A percentile compares a stretch with the other conserved stretches of the same genome.
These are phyloP conservation scores for Tuber aestivum DNA, from an alignment of 495 filamentous ascomycete genomes.

Conservation along the genomic window DNA sequence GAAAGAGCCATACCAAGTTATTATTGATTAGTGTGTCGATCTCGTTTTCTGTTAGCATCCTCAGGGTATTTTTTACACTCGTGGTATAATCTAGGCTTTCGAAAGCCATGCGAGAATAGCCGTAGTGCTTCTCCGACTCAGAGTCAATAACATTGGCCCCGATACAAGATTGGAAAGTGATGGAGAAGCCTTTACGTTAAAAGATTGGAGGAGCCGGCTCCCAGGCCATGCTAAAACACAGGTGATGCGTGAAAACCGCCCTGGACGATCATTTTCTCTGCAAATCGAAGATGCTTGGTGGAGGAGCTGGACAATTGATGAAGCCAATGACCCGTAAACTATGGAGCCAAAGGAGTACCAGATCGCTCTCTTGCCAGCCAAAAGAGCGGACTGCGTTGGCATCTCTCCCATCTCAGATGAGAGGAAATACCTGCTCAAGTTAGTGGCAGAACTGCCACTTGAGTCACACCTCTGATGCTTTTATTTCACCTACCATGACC, in stretches of 20 bases:
- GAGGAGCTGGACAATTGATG: too few relatives aligned
- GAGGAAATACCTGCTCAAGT: conserved; percentile 65
- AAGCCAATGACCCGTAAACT: conserved; percentile 72
- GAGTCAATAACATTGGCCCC: neutral
- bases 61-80: conserved; percentile 82
- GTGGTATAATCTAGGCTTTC: conserved; percentile 83
- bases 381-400: conserved; percentile 68
- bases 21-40: conserved; percentile 86
- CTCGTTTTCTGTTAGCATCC: conserved; percentile 83
- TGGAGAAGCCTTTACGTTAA: conserved; percentile 47
- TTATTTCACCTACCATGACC: conserved; percentile 50
- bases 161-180: neutral
- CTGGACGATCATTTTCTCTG: conserved; percentile 54
- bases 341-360: conserved; percentile 92
- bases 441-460: conserved; percentile 1
- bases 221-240: conserved; percentile 70
- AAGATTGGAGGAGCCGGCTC: conserved; percentile 75
- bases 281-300: conserved; percentile 72
- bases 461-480: neutral
- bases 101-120: conserved; percentile 84
- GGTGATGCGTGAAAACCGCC: conserved; percentile 61
- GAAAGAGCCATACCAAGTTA: conserved; percentile 51
- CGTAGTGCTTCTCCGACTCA: conserved; percentile 69
- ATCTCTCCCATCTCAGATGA: conserved; percentile 56
- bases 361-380: conserved; percentile 66